Evolutionary conservation across 2,329 filamentous ascomycete species (phyloP), one percentile per base, ranked within the genome.

Genomic region (Neurospora crassa): DNA sequence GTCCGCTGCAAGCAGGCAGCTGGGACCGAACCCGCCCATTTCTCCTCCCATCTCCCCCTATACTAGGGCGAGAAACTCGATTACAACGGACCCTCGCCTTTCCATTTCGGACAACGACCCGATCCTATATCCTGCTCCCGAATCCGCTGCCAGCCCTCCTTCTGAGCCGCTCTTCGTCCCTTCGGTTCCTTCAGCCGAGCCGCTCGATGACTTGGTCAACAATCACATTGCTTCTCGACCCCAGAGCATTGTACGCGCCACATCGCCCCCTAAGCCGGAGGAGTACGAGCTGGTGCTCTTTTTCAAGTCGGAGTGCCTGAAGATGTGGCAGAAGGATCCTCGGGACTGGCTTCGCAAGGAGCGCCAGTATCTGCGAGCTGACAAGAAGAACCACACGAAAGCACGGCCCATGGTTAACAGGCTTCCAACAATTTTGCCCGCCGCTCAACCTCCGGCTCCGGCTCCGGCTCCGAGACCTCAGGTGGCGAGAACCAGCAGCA

Each of bases 31-130:
- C 71, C 79, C 79, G 14, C 83, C 82, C 5, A 78, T 88, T 75
- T 90, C 88, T 42, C 88, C 88, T 37, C 88, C 88, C 3, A 84
- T 89, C 70, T 90, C 88, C 41, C 85, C 85, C 11, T 83, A 83
- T 71, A 83, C 81, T 72, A 83, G 82, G 69, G 73, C 79, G 3
- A 79, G 82, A 68, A 79, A 82, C 68, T 77, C 78, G 40, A 75
- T 78, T 67, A 77, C 74, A 41, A 76, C 79, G 43, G 75, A 76
- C 1, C 75, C 79, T 0, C 72, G 74, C 3, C 71, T 70, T 29
- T 70, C 67, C 53, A 72, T 74, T 11, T 53, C 67, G 2, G 78
- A 84, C 70, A 82, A 83, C 74, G 88, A 90, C 73, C 88, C 88
- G 1, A 88, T 90, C 42, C 80, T 90, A 41, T 90, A 87, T 74